Evolutionary conservation across 2,329 filamentous ascomycete genomes (phyloP).

Genomic region (Dothideomycetes sp.): DNA sequence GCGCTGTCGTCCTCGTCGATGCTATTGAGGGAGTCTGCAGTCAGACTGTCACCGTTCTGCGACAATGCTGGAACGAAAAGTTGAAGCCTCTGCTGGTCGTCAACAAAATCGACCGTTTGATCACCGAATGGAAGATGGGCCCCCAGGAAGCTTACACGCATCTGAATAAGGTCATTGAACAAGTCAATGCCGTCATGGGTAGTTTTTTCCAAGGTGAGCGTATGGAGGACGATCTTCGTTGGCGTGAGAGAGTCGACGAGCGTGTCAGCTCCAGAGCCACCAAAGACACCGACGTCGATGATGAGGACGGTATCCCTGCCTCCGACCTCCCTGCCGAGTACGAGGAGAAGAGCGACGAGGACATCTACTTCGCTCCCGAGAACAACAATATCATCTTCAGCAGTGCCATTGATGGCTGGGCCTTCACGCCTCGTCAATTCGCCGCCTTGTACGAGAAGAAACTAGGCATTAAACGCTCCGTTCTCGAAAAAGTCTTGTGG

Average conservation of each 20-base stretch:
- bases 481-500: constrained; percentile 92
- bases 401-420: constrained; percentile 98
- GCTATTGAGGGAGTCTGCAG: constrained; percentile 97
- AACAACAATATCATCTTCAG: constrained; percentile 99
- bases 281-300: constrained; percentile 37
- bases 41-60: constrained; percentile 92
- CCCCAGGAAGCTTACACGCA: constrained; percentile 83
- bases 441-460: constrained; percentile 93
- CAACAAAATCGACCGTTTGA: constrained; percentile 94
- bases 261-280: constrained; percentile 62
- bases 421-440: constrained; percentile 92
- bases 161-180: constrained; percentile 79
- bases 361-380: constrained; percentile 95
- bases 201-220: constrained; percentile 97
- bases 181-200: constrained; percentile 93
- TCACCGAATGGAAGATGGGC: constrained; percentile 91
- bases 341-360: constrained; percentile 88
- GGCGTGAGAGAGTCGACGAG: constrained; percentile 88
- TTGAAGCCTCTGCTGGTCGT: constrained; percentile 90
- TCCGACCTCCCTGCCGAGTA: constrained; percentile 51
- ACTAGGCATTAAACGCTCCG: constrained; percentile 78
- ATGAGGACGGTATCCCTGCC: constrained; percentile 44
- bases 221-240: constrained; percentile 96
- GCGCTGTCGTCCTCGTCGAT: constrained; percentile 87
- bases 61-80: constrained; percentile 93